Evolutionary conservation across 2,329 filamentous ascomycete species (phyloP).

Genomic region (Clonostachys sp.): DNA sequence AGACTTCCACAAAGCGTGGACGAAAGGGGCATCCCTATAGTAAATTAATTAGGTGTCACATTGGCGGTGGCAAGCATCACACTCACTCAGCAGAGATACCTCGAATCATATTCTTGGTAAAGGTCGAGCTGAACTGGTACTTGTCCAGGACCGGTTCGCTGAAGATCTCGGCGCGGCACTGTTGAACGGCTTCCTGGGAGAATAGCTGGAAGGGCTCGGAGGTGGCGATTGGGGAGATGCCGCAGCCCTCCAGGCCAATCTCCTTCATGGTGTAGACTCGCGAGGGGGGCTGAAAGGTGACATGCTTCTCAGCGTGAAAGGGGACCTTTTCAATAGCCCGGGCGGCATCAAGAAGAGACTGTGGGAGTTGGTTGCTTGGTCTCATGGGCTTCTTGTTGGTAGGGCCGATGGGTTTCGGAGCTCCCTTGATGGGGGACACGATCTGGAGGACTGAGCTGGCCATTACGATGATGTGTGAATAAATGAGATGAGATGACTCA

Average conservation of each 20-base stretch:
- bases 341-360: constrained; percentile 17
- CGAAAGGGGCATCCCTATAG: constrained; percentile 55
- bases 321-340: constrained; percentile 7
- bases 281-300: constrained; percentile 44
- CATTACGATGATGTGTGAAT: too few species aligned
- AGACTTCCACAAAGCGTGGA: constrained; percentile 44
- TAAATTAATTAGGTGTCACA: too few species aligned
- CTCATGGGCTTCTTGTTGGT: constrained; percentile 13
- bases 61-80: too few species aligned
- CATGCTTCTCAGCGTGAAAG: constrained; percentile 52
- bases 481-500: too few species aligned
- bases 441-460: too few species aligned
- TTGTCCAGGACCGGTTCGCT: constrained; percentile 50
- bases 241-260: constrained; percentile 49
- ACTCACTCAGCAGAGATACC: constrained; percentile 13
- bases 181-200: constrained; percentile 52
- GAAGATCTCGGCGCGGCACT: constrained; percentile 60
- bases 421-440: constrained; percentile 8
- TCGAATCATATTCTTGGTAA: constrained; percentile 52
- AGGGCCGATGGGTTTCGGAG: constrained; percentile 12
- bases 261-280: constrained; percentile 54
- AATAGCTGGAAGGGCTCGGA: constrained; percentile 64
- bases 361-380: constrained; percentile 11
- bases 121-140: constrained; percentile 43
- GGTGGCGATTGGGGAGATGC: constrained; percentile 58